phyloP scores from a whole-genome alignment of 495 filamentous ascomycete species.

The Trichoderma parareesei region DNA sequence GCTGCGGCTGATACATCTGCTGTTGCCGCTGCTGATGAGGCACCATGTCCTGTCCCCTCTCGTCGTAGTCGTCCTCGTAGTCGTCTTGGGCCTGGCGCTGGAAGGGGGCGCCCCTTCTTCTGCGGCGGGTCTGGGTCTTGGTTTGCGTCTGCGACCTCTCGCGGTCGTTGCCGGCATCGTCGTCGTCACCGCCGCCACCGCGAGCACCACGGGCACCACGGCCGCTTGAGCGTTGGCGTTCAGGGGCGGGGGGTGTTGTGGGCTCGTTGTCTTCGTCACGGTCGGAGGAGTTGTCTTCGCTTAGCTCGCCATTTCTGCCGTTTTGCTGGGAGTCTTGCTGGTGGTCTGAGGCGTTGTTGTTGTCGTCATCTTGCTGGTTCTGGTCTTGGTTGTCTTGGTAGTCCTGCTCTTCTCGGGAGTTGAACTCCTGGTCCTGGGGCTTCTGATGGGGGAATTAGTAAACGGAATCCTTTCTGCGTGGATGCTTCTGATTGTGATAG shows the following conservation, averaged over 20 bases:
- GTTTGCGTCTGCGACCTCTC: background rate
- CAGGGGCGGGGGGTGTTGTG: background rate
- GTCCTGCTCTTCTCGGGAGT: background rate
- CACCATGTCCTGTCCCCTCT: slow-evolving; percentile 1
- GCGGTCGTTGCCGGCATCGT: background rate
- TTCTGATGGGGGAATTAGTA: background rate
- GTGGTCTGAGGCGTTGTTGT: background rate
- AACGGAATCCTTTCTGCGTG: background rate
- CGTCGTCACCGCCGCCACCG: no score
- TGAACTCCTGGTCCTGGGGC: slow-evolving; percentile 9
- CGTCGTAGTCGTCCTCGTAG: slow-evolving; percentile 14
- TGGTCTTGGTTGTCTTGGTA: slow-evolving; percentile 1
- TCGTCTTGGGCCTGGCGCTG: slow-evolving; percentile 9
- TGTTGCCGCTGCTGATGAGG: slow-evolving; percentile 15
- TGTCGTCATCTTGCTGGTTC: background rate
- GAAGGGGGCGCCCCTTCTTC: background rate
- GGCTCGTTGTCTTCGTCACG: slow-evolving; percentile 4
- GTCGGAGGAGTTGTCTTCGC: slow-evolving; percentile 7
- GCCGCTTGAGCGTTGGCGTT: background rate
- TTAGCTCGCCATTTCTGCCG: background rate
- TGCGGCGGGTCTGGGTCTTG: slow-evolving; percentile 6
- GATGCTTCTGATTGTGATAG: background rate
- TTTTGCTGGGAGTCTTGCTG: background rate
- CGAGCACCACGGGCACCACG: no score
- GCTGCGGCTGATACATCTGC: slow-evolving; percentile 17